A percentile compares a stretch with the other conserved stretches of the same genome.
Evolutionary conservation across 2,329 filamentous ascomycete species (phyloP).

Genomic region (Aspergillus sp.): DNA sequence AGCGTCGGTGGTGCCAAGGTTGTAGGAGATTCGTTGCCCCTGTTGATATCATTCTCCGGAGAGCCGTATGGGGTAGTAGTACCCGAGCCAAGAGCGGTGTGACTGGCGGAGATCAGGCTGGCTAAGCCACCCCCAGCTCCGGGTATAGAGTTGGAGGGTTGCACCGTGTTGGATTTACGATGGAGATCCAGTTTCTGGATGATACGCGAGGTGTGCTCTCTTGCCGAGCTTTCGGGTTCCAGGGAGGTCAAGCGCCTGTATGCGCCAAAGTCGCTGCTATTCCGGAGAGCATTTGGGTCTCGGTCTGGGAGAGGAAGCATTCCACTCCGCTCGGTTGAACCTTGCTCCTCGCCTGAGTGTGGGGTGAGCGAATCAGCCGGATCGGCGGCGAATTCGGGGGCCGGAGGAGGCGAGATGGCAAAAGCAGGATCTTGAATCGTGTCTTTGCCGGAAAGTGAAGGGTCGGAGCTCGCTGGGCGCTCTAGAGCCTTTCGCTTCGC

Average conservation of each 20-base stretch:
- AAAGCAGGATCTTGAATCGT: slow-evolving; percentile 70
- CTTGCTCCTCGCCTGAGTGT: slow-evolving; percentile 55
- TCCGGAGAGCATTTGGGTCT: slow-evolving; percentile 59
- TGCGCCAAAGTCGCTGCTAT: slow-evolving; percentile 69
- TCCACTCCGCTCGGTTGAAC: slow-evolving; percentile 58
- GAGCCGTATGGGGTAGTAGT: slow-evolving; percentile 44
- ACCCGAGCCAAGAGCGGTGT: slow-evolving; percentile 70
- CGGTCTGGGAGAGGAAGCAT: slow-evolving; percentile 65
- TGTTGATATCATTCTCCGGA: slow-evolving; percentile 33
- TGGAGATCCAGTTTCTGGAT: slow-evolving; percentile 92
- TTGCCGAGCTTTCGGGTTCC: slow-evolving; percentile 64
- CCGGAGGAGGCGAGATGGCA: slow-evolving; percentile 82
- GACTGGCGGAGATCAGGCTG: slow-evolving; percentile 80
- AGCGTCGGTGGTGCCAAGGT: slow-evolving; percentile 79
- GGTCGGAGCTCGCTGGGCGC: slow-evolving; percentile 57
- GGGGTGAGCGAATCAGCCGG: slow-evolving; percentile 64
- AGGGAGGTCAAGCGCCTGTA: slow-evolving; percentile 50
- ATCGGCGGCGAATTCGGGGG: slow-evolving; percentile 88
- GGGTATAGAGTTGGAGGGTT: slow-evolving; percentile 43
- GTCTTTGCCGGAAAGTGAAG: slow-evolving; percentile 43
- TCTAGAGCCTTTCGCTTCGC: slow-evolving; percentile 92
- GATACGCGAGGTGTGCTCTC: slow-evolving; percentile 77
- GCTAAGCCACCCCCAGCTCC: slow-evolving; percentile 68
- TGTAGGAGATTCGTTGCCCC: slow-evolving; percentile 52
- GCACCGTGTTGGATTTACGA: slow-evolving; percentile 65